Base-by-base conservation (phyloP, 2,329 filamentous ascomycete species). In the Nigrospora oryzae region DNA sequence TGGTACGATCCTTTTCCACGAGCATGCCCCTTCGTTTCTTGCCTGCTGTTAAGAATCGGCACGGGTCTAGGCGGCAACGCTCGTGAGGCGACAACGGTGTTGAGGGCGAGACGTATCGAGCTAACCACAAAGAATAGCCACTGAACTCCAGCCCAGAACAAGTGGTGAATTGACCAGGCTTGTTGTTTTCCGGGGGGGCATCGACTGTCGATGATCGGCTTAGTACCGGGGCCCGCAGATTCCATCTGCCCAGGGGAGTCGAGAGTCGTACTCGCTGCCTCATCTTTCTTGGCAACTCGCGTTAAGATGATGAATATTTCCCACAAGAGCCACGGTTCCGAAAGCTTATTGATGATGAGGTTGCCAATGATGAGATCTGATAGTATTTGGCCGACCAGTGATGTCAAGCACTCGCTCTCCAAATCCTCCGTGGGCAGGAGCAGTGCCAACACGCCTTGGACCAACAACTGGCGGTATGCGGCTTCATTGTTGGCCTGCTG, bases 391-490 rank as follows among this genome's bases (percentile, higher is more conserved):
- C 83, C 81, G 50, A 96, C 84, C 49, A 98, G 72, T 33, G 87
- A 77, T 46, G 86, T 84, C 56, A 97, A 72, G 62, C 88, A 95
- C 44, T 80, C 80, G 62, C 95, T 97, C 57, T 91, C 82, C 35
- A 97, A 71, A 62, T 97, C 91, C 58, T 97, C 91, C 14, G 89
- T 93, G 11, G 93, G 93, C 16, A 98, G 74, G 14, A 98, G 75
- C 43, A 95, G 74, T 19, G 88, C 84, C 49, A 98, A 70, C 34
- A 89, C 74, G 30, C 84, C 87, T 58, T 90, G 83, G 14, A 90
- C 84, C n/a, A 97, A 73, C 46, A 97, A 71, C 59, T 95, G 88
- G 54, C 91, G 85, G 71, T 96, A 97, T 38, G 80, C 74, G 23
- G 75, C 74, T 68, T 97, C 93, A 57, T 89, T 91, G 49, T 84